These are phyloP conservation scores for Grifola frondosa DNA, from an alignment of 1,284 basidiomycete genomes.

Conservation along the genomic window DNA sequence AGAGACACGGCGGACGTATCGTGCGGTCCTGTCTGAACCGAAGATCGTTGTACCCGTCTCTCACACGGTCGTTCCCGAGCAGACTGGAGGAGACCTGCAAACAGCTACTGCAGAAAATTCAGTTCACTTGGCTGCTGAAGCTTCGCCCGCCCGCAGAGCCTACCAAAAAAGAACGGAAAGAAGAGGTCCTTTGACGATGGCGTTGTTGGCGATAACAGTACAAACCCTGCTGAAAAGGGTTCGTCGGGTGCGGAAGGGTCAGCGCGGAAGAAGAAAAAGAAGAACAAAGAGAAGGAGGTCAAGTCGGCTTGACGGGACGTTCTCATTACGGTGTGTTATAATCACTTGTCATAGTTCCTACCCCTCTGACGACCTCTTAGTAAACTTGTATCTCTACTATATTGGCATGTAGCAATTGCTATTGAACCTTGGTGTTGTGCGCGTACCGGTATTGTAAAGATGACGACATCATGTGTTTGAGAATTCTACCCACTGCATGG, in stretches of 20 bases:
- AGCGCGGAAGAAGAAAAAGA: slow-evolving; percentile 24
- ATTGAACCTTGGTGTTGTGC: no score
- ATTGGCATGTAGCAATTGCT: no score
- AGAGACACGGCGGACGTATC: slow-evolving; percentile 61
- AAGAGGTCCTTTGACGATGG: slow-evolving; percentile 19
- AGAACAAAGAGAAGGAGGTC: no score
- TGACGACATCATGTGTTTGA: no score
- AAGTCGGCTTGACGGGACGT: no score
- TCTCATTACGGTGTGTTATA: no score
- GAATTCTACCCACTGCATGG: no score
- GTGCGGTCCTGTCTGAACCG: slow-evolving; percentile 73
- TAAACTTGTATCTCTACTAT: no score
- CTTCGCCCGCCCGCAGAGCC: not conserved
- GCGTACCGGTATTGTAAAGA: no score
- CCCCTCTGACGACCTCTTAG: no score
- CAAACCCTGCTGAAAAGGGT: slow-evolving; percentile 1
- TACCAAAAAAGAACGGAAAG: slow-evolving; percentile 12
- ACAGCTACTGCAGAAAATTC: not conserved
- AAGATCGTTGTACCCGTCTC: slow-evolving; percentile 52
- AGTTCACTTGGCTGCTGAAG: not conserved
- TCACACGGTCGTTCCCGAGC: not conserved
- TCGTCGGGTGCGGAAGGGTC: slow-evolving; percentile 1
- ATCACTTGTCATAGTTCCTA: no score
- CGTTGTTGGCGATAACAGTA: not conserved
- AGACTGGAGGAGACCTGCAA: not conserved